Conservation (phyloP, 2,329 filamentous ascomycete genomes). For the Colletotrichum filicis region DNA sequence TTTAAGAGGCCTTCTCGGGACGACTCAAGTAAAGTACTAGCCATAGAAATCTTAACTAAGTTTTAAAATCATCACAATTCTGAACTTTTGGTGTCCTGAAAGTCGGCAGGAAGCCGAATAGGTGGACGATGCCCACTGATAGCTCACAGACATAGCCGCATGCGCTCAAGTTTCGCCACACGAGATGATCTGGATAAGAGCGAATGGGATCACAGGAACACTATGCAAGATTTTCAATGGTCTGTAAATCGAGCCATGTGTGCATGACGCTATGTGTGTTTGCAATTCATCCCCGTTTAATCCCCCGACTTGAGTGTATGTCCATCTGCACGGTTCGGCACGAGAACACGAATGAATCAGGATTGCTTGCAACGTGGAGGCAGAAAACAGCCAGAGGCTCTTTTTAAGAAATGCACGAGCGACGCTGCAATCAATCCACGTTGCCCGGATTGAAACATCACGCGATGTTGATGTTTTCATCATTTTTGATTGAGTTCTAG, state of each 20-base stretch:
- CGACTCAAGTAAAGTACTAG: background rate
- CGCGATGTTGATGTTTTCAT: background rate
- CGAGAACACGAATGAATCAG: constrained; percentile 12
- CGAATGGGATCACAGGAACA: background rate
- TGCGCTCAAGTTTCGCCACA: background rate
- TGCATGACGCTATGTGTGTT: background rate
- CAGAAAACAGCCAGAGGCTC: background rate
- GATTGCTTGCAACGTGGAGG: constrained; percentile 3
- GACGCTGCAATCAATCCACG: background rate
- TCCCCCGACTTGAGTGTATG: background rate
- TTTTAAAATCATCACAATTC: background rate
- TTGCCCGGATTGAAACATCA: background rate
- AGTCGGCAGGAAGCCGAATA: constrained; percentile 9
- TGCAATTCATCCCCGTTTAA: constrained; percentile 3
- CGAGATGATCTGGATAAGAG: constrained; percentile 8
- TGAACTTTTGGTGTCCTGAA: background rate
- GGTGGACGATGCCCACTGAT: background rate
- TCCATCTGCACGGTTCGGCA: constrained; percentile 32
- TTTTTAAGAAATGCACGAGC: background rate
- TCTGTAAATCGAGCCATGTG: background rate
- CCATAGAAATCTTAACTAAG: background rate
- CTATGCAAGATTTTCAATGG: background rate
- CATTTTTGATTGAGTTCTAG: background rate
- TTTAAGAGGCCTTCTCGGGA: background rate
- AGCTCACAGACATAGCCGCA: background rate